Evolutionary conservation across 768 basidiomycete genomes (phyloP), one percentile per base, ranked within the genome.

Genomic region (Suillus variegatus): DNA sequence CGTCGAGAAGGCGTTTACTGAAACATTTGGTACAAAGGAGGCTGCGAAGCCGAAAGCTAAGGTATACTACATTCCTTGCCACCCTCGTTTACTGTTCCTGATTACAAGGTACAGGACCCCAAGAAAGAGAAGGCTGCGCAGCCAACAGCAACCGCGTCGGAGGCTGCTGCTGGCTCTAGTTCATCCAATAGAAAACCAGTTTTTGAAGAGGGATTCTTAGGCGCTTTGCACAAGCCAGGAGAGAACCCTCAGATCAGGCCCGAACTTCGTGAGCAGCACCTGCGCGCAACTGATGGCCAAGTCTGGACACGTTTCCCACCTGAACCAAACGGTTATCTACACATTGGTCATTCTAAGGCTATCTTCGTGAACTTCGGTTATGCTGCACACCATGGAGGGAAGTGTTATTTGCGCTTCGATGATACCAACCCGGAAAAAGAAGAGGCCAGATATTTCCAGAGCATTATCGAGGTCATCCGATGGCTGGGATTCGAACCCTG

Each of bases 301-400:
- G 96, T 99, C 5, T 90, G 90, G 81, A 99, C 97, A 13, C 93
- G 97, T 46, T 99, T 99, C 79, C 97, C 97, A 32, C 97, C 97
- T 2, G 97, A 99, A 79, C 97, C 97, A 4, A 99, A 99, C 74
- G 97, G 97, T 14, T 99, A 86, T 79, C 84, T 99, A 47, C 97
- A 95, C 71, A 91, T 94, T 69, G 97, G 97, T 3, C 97, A 99
- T 74, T 98, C 96, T 60, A 99, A 99, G 75, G 97, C 97, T 3
- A 98, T 99, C 72, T 97, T 97, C 72, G 89, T 99, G 67, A 93
- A 96, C 77, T 99, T 99, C 76, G 97, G 97, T n/a, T 99, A 94
- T 74, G 97, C 97, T 41, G 94, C 95, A 16, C 88, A 95, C 76
- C 85, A 97, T 74, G 87, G 87, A n/a, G 97, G 97, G 44, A 88